These are phyloP conservation scores for Claviceps sorghi DNA, from an alignment of 2,329 filamentous ascomycete species.

Conservation along the genomic window DNA sequence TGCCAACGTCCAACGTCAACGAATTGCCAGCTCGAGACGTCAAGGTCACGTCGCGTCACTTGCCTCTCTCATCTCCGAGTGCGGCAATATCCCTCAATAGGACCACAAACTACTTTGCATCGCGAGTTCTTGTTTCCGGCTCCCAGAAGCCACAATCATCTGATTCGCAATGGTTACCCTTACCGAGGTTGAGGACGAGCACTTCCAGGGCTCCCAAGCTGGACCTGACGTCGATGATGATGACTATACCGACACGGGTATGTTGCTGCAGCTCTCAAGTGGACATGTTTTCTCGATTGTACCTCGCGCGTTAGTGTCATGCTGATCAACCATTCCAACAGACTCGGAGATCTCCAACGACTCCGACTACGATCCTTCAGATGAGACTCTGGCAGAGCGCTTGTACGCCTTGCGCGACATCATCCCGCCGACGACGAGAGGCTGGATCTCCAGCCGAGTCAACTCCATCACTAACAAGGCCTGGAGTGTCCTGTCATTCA, in stretches of 20 bases:
- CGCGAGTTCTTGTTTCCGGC: background rate
- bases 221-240: slow-evolving; percentile 71
- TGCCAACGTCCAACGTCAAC: background rate
- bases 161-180: slow-evolving; percentile 73
- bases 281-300: background rate
- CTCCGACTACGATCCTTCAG: slow-evolving; percentile 48
- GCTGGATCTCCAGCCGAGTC: slow-evolving; percentile 48
- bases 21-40: background rate
- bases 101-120: background rate
- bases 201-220: slow-evolving; percentile 61
- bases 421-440: slow-evolving; percentile 56
- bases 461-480: slow-evolving; percentile 34
- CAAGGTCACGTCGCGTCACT: background rate
- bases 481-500: slow-evolving; percentile 49
- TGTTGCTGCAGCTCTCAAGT: slow-evolving; percentile 12
- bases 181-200: slow-evolving; percentile 91
- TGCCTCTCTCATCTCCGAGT: background rate
- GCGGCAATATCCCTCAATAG: background rate
- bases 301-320: background rate
- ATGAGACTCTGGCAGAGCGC: slow-evolving; percentile 51
- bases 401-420: slow-evolving; percentile 62
- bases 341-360: slow-evolving; percentile 78
- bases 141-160: background rate
- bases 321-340: slow-evolving; percentile 18
- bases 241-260: slow-evolving; percentile 90